Percentiles rank a stretch among this genome's conserved stretches.
These are phyloP conservation scores for Nannochloropsis granulata DNA, from an alignment of 108 stramenopile species.

Conservation along the genomic window DNA sequence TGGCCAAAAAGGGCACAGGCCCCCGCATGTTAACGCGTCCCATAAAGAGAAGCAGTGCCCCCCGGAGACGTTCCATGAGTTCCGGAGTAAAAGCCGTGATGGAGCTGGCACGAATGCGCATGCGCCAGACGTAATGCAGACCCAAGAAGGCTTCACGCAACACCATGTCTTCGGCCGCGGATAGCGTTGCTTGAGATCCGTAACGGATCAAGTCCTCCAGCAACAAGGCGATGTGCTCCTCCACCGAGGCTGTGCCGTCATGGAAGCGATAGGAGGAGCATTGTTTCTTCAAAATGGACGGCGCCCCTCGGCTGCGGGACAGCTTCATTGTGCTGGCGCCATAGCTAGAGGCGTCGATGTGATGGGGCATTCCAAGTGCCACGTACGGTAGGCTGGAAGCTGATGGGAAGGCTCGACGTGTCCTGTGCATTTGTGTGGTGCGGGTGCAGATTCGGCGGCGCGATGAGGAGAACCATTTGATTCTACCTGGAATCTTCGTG, in stretches of 20 bases:
- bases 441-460: too few species aligned
- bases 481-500: too few species aligned
- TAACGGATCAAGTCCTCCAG: neutral
- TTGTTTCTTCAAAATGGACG: neutral
- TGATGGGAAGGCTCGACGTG: too few species aligned
- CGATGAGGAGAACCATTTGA: too few species aligned
- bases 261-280: neutral
- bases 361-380: too few species aligned
- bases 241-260: neutral
- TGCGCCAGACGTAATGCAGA: neutral
- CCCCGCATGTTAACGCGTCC: neutral
- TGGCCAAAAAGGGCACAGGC: neutral
- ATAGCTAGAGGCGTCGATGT: neutral
- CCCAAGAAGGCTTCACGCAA: neutral
- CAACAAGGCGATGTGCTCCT: neutral
- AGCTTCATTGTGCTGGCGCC: neutral
- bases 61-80: neutral
- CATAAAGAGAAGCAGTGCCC: neutral
- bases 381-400: too few species aligned
- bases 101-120: neutral
- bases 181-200: neutral
- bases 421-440: too few species aligned
- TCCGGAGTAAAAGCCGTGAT: neutral
- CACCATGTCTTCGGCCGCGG: neutral
- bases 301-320: neutral